Percentiles rank a stretch among this genome's conserved stretches.
phyloP scores from a whole-genome alignment of 2,329 filamentous ascomycete species.

The Trichoderma lentiforme region DNA sequence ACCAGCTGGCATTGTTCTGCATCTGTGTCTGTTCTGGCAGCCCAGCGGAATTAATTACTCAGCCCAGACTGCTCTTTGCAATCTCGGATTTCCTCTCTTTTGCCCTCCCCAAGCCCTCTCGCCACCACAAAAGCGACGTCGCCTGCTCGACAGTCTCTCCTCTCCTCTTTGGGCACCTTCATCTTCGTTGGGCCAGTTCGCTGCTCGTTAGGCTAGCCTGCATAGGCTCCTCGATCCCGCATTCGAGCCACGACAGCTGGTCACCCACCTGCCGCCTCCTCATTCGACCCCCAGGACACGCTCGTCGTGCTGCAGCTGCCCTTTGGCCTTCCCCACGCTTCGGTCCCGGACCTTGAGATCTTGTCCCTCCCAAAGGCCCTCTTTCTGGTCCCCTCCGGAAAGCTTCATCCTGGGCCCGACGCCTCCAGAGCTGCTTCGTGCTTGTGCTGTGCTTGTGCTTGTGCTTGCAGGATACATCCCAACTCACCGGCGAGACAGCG shows the following conservation, averaged over 20 bases:
- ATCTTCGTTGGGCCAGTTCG: conserved; percentile 31
- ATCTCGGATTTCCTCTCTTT: neutral
- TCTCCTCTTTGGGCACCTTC: conserved; percentile 18
- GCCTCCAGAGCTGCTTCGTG: conserved; percentile 23
- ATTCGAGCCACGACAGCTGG: conserved; percentile 42
- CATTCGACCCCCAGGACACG: conserved; percentile 28
- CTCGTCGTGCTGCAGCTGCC: conserved; percentile 30
- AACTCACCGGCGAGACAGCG: conserved; percentile 31
- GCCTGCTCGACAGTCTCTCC: neutral
- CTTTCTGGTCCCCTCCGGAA: conserved; percentile 23
- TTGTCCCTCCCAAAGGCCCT: conserved; percentile 28
- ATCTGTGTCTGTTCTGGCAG: neutral
- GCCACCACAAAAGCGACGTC: neutral
- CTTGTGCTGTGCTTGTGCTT: conserved; percentile 12
- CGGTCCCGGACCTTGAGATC: conserved; percentile 25
- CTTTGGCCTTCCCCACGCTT: conserved; percentile 33
- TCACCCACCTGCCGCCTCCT: conserved; percentile 29
- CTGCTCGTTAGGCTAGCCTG: conserved; percentile 36
- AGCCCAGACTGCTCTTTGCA: neutral
- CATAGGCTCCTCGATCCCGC: conserved; percentile 36
- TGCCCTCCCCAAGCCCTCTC: neutral
- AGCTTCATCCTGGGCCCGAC: conserved; percentile 26
- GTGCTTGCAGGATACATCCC: conserved; percentile 34
- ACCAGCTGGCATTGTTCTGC: neutral
- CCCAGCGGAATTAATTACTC: conserved; percentile 5